Evolutionary conservation across 108 stramenopile genomes (phyloP).

Genomic region (Nitzschia palea): DNA sequence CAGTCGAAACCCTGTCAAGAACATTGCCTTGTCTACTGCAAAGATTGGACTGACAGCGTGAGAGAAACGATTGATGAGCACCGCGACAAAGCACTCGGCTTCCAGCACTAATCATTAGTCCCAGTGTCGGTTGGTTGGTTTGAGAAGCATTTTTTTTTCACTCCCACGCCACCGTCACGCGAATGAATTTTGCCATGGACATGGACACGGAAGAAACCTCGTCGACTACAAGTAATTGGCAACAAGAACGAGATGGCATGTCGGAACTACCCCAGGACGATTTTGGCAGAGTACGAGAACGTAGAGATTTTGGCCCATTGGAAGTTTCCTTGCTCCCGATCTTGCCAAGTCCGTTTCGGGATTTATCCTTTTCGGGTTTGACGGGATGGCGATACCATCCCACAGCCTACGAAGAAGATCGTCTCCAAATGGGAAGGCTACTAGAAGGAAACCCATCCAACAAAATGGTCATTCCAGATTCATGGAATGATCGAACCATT

Average conservation of each 20-base stretch:
- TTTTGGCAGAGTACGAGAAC: constrained; percentile 10
- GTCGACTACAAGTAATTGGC: too few relatives aligned
- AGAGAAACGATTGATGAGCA: too few relatives aligned
- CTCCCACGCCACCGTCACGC: too few relatives aligned
- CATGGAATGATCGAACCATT: constrained; percentile 8
- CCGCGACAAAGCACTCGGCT: too few relatives aligned
- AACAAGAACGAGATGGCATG: background rate
- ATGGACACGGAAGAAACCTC: background rate
- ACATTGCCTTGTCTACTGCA: too few relatives aligned
- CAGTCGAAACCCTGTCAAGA: too few relatives aligned
- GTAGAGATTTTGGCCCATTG: constrained; percentile 4
- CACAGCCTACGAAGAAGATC: constrained; percentile 7
- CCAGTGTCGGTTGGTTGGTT: too few relatives aligned
- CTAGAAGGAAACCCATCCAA: constrained; percentile 8
- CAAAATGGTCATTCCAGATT: constrained; percentile 16
- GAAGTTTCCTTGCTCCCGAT: constrained; percentile 13
- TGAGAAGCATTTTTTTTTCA: too few relatives aligned
- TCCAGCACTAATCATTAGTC: too few relatives aligned
- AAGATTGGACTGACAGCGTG: too few relatives aligned
- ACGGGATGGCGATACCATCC: constrained; percentile 33
- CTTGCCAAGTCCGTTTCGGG: constrained; percentile 21
- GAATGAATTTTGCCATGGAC: too few relatives aligned
- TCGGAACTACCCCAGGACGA: background rate
- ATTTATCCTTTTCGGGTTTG: constrained; percentile 14
- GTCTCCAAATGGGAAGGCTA: background rate